Conservation (phyloP, 176 grass and related monocot genomes). For the Avena sativa region DNA sequence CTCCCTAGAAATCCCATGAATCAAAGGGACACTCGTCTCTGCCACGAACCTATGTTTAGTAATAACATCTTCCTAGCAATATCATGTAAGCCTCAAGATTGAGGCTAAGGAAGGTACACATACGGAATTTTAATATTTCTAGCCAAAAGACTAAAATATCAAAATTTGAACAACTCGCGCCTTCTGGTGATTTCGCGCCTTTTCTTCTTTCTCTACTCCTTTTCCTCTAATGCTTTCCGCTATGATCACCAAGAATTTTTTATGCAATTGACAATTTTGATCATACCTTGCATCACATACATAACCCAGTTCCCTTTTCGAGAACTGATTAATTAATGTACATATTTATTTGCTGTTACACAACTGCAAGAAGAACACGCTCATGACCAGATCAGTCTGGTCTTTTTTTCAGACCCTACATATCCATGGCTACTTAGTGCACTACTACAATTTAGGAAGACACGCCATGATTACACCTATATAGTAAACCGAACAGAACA, state of each 20-base stretch:
- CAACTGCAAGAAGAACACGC: not conserved
- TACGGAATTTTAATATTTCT: not conserved
- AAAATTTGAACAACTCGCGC: not conserved
- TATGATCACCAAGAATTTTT: no score
- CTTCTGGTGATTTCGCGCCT: not conserved
- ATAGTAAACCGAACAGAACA: not conserved
- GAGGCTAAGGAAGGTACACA: not conserved
- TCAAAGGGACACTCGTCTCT: not conserved
- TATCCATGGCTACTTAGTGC: constrained; percentile 1
- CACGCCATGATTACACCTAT: constrained; percentile 26
- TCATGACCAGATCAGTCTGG: not conserved
- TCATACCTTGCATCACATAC: not conserved
- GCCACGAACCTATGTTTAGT: not conserved
- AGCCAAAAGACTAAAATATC: not conserved
- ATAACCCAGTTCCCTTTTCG: not conserved
- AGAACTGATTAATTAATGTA: constrained; percentile 29
- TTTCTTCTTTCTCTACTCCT: not conserved
- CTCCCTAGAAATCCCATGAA: no score
- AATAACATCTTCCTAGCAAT: not conserved
- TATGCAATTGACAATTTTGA: not conserved
- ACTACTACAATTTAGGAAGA: not conserved
- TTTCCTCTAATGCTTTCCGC: not conserved
- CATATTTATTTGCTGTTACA: not conserved
- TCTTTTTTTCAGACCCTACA: not conserved
- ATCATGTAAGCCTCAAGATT: not conserved